Percentiles rank a stretch among this genome's conserved stretches.
phyloP scores from a whole-genome alignment of 768 basidiomycete species.

The Rhodotorula toruloides region DNA sequence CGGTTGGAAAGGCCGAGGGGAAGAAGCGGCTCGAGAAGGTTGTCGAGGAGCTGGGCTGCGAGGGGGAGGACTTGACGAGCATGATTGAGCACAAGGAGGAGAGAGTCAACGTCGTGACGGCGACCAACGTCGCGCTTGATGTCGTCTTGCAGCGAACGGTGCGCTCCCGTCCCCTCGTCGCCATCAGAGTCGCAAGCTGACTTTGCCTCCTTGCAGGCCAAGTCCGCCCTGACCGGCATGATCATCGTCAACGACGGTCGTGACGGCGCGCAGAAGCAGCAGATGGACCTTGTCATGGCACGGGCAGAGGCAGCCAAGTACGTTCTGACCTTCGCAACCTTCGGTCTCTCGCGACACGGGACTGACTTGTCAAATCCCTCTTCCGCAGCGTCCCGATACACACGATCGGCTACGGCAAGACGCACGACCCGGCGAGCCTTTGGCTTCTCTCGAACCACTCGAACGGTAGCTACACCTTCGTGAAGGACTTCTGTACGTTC shows the following conservation, averaged over 20 bases:
- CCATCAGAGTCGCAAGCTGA: neutral
- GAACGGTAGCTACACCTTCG: constrained; percentile 93
- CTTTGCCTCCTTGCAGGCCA: constrained; percentile 45
- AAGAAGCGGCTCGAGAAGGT: constrained; percentile 25
- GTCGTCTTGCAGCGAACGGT: constrained; percentile 84
- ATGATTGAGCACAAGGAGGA: constrained; percentile 77
- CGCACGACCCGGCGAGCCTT: constrained; percentile 92
- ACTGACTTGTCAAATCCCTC: neutral
- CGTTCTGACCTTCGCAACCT: neutral
- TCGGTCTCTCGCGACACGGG: neutral
- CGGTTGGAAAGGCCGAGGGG: constrained; percentile 50
- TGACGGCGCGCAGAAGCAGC: constrained; percentile 84
- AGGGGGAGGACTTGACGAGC: constrained; percentile 59
- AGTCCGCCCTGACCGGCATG: constrained; percentile 86
- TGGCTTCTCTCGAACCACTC: constrained; percentile 99
- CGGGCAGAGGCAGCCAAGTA: constrained; percentile 88
- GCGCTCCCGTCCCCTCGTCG: neutral
- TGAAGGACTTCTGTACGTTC: constrained; percentile 69
- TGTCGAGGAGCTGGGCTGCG: constrained; percentile 39
- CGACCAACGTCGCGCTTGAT: constrained; percentile 94
- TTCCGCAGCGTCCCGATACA: constrained; percentile 74
- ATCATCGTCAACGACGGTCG: constrained; percentile 86
- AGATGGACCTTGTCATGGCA: constrained; percentile 97
- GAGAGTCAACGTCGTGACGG: constrained; percentile 94
- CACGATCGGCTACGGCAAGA: constrained; percentile 91